A percentile compares a stretch with the other conserved stretches of the same genome.
These are phyloP conservation scores for bread wheat (Triticum aestivum) DNA, from an alignment of 176 grass and related monocot species.

Conservation along the genomic window DNA sequence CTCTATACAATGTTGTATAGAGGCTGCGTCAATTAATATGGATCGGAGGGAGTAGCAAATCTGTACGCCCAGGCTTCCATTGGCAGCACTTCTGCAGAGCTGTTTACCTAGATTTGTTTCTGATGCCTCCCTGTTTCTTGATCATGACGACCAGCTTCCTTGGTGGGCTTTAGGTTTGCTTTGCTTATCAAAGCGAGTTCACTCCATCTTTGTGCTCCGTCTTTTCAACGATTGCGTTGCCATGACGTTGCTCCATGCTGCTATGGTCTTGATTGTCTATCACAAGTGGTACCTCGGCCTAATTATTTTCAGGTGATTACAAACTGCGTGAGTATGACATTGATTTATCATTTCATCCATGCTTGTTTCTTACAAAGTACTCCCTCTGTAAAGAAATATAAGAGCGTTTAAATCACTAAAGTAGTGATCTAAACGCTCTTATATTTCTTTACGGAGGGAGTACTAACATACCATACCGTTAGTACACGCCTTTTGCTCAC, in stretches of 20 bases:
- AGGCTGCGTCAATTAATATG: too few species aligned
- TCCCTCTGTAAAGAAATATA: too few species aligned
- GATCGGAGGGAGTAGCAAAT: not conserved
- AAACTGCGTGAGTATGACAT: not conserved
- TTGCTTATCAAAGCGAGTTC: slow-evolving; percentile 90
- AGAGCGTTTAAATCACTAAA: too few species aligned
- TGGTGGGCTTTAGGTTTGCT: slow-evolving; percentile 93
- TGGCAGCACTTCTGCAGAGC: not conserved
- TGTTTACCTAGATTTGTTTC: not conserved
- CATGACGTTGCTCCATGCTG: slow-evolving; percentile 84
- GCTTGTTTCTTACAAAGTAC: slow-evolving; percentile 13
- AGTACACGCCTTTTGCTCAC: not conserved
- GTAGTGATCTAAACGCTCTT: too few species aligned
- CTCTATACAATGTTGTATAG: too few species aligned
- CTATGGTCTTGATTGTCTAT: slow-evolving; percentile 74
- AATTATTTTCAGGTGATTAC: slow-evolving; percentile 79
- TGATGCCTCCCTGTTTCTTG: slow-evolving; percentile 22
- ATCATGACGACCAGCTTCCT: slow-evolving; percentile 69
- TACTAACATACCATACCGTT: not conserved
- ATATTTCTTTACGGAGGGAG: not conserved
- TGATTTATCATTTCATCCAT: not conserved
- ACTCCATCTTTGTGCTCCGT: slow-evolving; percentile 92
- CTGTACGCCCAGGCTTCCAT: not conserved
- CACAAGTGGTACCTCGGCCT: slow-evolving; percentile 88
- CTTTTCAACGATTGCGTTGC: slow-evolving; percentile 96